Conservation (phyloP, 352 stramenopile species). For the Phytopythium litorale region DNA sequence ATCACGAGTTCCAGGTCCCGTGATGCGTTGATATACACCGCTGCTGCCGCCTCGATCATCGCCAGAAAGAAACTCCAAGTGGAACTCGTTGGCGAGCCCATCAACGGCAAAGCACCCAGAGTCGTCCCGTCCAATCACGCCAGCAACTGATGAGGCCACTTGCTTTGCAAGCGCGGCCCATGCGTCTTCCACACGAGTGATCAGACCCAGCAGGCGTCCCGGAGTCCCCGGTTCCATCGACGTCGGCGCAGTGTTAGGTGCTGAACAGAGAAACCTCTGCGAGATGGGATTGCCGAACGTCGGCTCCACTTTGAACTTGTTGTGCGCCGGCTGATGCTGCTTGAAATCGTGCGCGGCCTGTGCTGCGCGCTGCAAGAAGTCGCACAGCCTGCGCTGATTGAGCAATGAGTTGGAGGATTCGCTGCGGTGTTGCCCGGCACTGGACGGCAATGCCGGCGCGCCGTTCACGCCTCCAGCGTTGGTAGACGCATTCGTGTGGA, state of each 20-base stretch:
- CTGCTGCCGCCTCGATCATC: background rate
- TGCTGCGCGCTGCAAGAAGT: slow-evolving; percentile 47
- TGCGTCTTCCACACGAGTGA: slow-evolving; percentile 23
- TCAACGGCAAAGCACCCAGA: slow-evolving; percentile 30
- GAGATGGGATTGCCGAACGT: slow-evolving; percentile 69
- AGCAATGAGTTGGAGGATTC: slow-evolving; percentile 40
- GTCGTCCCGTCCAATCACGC: slow-evolving; percentile 15
- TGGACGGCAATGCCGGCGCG: background rate
- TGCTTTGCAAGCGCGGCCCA: slow-evolving; percentile 33
- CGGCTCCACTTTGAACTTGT: slow-evolving; percentile 50
- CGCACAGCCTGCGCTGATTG: slow-evolving; percentile 48
- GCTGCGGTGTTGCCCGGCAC: background rate
- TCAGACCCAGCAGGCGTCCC: background rate
- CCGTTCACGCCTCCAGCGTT: slow-evolving; percentile 5
- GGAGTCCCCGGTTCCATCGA: background rate
- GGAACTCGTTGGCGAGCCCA: slow-evolving; percentile 28
- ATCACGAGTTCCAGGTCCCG: background rate
- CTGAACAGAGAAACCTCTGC: slow-evolving; percentile 11
- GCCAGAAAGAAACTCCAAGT: slow-evolving; percentile 25
- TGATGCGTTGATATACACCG: background rate
- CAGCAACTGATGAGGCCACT: slow-evolving; percentile 21
- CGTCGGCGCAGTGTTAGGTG: background rate
- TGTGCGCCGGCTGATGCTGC: slow-evolving; percentile 32
- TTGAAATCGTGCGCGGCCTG: slow-evolving; percentile 30
- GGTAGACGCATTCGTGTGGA: slow-evolving; percentile 43